A percentile compares a stretch with the other conserved stretches of the same genome.
These are phyloP conservation scores for Fusarium veterinarium DNA, from an alignment of 2,329 filamentous ascomycete species.

Conservation along the genomic window DNA sequence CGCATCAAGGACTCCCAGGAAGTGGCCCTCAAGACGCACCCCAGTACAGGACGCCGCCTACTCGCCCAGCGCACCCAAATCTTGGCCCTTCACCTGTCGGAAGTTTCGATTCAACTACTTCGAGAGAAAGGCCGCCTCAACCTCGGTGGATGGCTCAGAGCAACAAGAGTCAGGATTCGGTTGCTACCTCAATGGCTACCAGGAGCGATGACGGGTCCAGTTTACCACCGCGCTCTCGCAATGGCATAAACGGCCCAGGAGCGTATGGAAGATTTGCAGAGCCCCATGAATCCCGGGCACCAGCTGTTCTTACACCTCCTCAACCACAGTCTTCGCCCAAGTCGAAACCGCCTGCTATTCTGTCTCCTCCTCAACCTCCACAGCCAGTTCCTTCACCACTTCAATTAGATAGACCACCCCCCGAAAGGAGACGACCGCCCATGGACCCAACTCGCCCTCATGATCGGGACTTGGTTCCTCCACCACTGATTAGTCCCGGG, in stretches of 20 bases:
- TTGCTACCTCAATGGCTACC: slow-evolving; percentile 58
- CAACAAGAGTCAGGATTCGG: slow-evolving; percentile 70
- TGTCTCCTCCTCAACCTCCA: slow-evolving; percentile 40
- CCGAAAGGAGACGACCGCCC: slow-evolving; percentile 73
- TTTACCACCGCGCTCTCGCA: slow-evolving; percentile 64
- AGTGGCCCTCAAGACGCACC: slow-evolving; percentile 40
- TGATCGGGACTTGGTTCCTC: slow-evolving; percentile 67
- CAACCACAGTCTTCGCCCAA: slow-evolving; percentile 42
- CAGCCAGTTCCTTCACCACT: slow-evolving; percentile 41
- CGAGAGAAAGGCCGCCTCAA: slow-evolving; percentile 54
- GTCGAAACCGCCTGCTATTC: slow-evolving; percentile 37
- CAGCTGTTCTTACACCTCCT: slow-evolving; percentile 35
- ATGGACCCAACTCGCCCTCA: slow-evolving; percentile 70
- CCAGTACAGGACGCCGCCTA: slow-evolving; percentile 46
- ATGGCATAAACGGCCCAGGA: slow-evolving; percentile 57
- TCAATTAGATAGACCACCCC: slow-evolving; percentile 60
- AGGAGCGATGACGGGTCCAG: slow-evolving; percentile 65
- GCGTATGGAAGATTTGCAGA: slow-evolving; percentile 55
- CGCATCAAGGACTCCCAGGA: slow-evolving; percentile 25
- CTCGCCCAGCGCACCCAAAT: slow-evolving; percentile 53
- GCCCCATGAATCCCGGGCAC: slow-evolving; percentile 32
- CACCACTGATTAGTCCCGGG: slow-evolving; percentile 65
- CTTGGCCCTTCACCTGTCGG: slow-evolving; percentile 61
- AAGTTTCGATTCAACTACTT: slow-evolving; percentile 62
- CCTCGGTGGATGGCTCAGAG: slow-evolving; percentile 60